Evolutionary conservation across 1,284 basidiomycete species (phyloP).

Genomic region (Moesziomyces parantarcticus): DNA sequence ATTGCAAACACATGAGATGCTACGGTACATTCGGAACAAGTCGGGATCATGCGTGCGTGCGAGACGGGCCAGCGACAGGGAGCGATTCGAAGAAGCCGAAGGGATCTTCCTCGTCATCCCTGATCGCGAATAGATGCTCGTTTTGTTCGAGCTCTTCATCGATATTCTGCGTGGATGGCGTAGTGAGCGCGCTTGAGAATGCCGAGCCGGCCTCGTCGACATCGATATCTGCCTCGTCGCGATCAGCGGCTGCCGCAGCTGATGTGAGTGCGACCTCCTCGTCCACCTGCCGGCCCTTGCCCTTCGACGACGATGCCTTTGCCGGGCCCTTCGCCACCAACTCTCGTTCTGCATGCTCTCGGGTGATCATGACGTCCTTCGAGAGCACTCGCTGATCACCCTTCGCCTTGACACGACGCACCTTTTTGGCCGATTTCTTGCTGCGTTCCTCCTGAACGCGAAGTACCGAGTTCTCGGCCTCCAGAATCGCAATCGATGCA

Average conservation of each 20-base stretch:
- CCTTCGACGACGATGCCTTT: not conserved
- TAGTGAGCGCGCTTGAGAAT: too few species aligned
- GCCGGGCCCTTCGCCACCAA: slow-evolving; percentile 6
- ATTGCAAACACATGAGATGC: slow-evolving; percentile 3
- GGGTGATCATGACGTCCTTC: slow-evolving; percentile 10
- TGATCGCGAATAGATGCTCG: too few species aligned
- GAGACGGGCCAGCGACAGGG: not conserved
- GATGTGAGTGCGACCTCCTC: slow-evolving; percentile 4
- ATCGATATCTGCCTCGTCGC: not conserved
- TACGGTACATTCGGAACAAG: slow-evolving; percentile 6
- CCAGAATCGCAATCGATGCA: not conserved
- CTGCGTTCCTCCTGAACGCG: not conserved
- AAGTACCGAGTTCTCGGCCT: slow-evolving; percentile 6
- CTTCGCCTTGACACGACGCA: not conserved
- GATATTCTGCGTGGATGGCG: too few species aligned
- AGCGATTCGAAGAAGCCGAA: slow-evolving; percentile 3
- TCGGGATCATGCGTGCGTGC: not conserved
- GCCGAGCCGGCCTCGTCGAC: too few species aligned
- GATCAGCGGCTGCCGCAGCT: not conserved
- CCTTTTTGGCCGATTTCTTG: not conserved
- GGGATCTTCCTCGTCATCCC: too few species aligned
- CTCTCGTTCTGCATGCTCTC: slow-evolving; percentile 8
- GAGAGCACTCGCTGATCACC: slow-evolving; percentile 5
- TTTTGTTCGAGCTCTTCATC: too few species aligned
- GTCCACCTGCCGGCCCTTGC: not conserved